Conservation (phyloP, 495 filamentous ascomycete genomes). For the Trichoderma orchidacearum region DNA sequence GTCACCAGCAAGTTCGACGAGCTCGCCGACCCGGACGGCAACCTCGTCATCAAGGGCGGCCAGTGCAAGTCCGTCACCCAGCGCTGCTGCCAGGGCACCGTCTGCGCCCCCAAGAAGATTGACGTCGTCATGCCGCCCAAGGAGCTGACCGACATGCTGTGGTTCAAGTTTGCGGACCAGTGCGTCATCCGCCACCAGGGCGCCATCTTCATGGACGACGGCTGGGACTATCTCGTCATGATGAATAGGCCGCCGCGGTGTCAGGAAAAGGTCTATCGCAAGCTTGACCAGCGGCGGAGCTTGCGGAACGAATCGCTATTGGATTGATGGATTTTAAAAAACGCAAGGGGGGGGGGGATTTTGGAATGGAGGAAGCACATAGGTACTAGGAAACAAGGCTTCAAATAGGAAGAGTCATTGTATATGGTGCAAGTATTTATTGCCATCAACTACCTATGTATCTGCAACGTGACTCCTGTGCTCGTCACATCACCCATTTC, state of each 20-base stretch:
- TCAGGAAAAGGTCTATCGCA: neutral
- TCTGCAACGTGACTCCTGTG: no score
- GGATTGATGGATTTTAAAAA: no score
- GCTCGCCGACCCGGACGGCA: neutral
- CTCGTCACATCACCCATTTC: no score
- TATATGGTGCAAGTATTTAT: no score
- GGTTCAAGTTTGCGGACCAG: neutral
- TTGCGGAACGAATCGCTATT: neutral
- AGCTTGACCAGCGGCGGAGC: neutral
- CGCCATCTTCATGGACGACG: neutral
- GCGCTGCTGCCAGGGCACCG: neutral
- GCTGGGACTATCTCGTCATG: neutral
- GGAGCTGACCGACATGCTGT: neutral
- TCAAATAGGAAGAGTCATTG: no score
- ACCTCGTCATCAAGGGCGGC: neutral
- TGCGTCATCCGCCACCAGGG: neutral
- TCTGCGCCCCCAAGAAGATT: neutral
- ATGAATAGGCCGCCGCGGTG: neutral
- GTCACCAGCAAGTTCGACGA: neutral
- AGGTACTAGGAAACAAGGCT: no score
- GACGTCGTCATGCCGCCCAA: neutral
- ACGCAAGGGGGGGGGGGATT: no score
- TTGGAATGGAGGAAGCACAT: no score
- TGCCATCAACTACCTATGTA: neutral
- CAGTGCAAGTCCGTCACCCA: neutral